A percentile compares a stretch with the other conserved stretches of the same genome.
Evolutionary conservation across 2,329 filamentous ascomycete genomes (phyloP).

Genomic region (Nigrospora osmanthi): DNA sequence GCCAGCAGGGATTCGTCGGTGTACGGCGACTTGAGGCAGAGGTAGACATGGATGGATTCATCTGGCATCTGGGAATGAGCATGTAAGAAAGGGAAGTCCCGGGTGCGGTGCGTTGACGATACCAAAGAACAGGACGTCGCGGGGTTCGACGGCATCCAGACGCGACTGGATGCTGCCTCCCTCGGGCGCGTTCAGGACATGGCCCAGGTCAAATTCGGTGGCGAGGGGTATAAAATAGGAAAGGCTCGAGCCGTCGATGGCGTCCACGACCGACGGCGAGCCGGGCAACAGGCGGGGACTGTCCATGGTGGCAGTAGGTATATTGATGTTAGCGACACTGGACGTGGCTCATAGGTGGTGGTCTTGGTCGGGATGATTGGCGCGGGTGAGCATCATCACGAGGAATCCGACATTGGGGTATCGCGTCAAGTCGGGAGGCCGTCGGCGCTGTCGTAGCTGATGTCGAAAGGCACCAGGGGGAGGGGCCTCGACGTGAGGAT

Average conservation of each 20-base stretch:
- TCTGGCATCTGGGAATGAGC: slow-evolving; percentile 53
- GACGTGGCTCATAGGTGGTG: too few species aligned
- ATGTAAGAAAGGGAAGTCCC: slow-evolving; percentile 26
- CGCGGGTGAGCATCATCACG: too few species aligned
- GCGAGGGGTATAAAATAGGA: slow-evolving; percentile 52
- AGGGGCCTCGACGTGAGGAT: too few species aligned
- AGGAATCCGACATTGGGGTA: too few species aligned
- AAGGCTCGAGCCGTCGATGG: slow-evolving; percentile 51
- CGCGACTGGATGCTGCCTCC: slow-evolving; percentile 32
- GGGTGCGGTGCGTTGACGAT: slow-evolving; percentile 23
- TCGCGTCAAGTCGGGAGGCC: too few species aligned
- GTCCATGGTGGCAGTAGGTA: too few species aligned
- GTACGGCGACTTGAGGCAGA: slow-evolving; percentile 59
- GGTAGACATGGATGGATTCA: slow-evolving; percentile 62
- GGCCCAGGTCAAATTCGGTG: slow-evolving; percentile 46
- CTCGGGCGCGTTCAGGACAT: slow-evolving; percentile 35
- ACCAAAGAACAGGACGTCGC: slow-evolving; percentile 68
- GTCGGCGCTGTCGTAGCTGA: too few species aligned
- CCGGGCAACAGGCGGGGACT: too few species aligned
- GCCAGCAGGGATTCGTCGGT: slow-evolving; percentile 48
- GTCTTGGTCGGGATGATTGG: too few species aligned
- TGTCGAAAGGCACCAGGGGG: too few species aligned
- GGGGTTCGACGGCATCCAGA: slow-evolving; percentile 51
- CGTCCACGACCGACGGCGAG: slow-evolving; percentile 24
- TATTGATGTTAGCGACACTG: too few species aligned